A percentile compares a stretch with the other conserved stretches of the same genome.
phyloP scores from a whole-genome alignment of 306 rosid species.

The Gillenia trifoliata region DNA sequence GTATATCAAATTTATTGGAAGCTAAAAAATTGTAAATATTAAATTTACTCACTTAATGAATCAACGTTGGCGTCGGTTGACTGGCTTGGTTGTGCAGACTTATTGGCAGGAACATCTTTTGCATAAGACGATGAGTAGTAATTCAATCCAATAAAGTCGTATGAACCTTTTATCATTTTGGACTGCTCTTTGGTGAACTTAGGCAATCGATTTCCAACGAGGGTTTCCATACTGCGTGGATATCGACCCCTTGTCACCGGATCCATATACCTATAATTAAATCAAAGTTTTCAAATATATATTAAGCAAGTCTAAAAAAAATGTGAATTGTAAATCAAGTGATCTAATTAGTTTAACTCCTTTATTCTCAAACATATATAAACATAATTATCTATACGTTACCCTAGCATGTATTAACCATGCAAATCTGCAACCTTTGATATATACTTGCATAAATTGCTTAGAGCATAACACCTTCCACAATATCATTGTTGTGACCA shows the following conservation, averaged over 20 bases:
- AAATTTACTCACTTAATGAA: constrained; percentile 12
- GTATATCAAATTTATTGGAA: too few relatives aligned
- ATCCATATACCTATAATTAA: constrained; percentile 29
- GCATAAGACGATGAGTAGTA: constrained; percentile 34
- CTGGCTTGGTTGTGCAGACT: neutral
- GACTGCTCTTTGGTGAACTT: constrained; percentile 27
- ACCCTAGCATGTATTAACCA: too few relatives aligned
- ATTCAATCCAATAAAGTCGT: constrained; percentile 43
- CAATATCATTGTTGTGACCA: too few relatives aligned
- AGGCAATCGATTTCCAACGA: constrained; percentile 32
- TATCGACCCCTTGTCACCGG: constrained; percentile 36
- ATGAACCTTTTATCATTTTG: constrained; percentile 27
- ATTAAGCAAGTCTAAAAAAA: too few relatives aligned
- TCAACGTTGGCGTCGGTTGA: constrained; percentile 22
- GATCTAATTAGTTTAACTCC: too few relatives aligned
- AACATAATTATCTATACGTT: too few relatives aligned
- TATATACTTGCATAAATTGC: too few relatives aligned
- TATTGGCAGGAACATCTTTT: constrained; percentile 20
- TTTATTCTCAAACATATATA: too few relatives aligned
- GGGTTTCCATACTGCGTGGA: constrained; percentile 30
- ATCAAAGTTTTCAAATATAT: neutral
- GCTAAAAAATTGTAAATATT: neutral
- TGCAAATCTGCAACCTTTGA: too few relatives aligned
- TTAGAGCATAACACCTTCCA: too few relatives aligned
- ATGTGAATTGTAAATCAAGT: too few relatives aligned